Base-by-base conservation (phyloP, 768 basidiomycete species). In the Mycena vitilis region DNA sequence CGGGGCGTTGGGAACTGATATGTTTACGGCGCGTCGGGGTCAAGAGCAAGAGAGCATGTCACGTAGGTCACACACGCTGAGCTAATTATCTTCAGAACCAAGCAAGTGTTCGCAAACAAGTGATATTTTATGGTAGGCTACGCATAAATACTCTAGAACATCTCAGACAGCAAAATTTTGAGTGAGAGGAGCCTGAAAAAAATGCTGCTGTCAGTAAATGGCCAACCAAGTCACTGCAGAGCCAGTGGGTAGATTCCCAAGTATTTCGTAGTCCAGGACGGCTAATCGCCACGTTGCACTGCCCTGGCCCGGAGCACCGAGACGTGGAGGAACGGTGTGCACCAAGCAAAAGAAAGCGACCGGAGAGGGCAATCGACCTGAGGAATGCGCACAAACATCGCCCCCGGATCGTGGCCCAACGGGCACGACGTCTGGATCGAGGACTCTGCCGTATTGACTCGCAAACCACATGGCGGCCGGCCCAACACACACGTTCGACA, bases 361-460 rank as follows among this genome's bases (percentile, higher is more conserved):
- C 61, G 61, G 61, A 20, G 61, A 63, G 12, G 42, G 61, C 52
- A 47, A 45, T 36, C 61, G 61, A 42, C 61, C 61, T 62, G 60
- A 62, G 23, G 60, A 56, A 16, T 40, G 55, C 55, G 22, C 55
- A 42, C 55, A 38, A 56, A 4, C 30, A 30, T 56, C 9, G 55
- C 55, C 22, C 55, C 40, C 40, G 55, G 55, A 56, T 56, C 55
- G 37, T 25, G 38, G 55, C 18, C 53, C 53, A 36, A 25, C 23
- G 13, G 51, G 34, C n/a, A 40, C 2, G 55, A 16, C 22, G 55
- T 42, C 55, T 56, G 55, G 55, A 56, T 56, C 34, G 38, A 42
- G 18, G 55, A 30, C n/a, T 20, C 42, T 23, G 10, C 42, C 55
- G 55, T 15, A 40, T 42, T 56, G 55, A 56, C 23, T 40, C 55